These are phyloP conservation scores for Rutidosis leptorrhynchoides DNA, from an alignment of 129 eudicot species.

Conservation along the genomic window DNA sequence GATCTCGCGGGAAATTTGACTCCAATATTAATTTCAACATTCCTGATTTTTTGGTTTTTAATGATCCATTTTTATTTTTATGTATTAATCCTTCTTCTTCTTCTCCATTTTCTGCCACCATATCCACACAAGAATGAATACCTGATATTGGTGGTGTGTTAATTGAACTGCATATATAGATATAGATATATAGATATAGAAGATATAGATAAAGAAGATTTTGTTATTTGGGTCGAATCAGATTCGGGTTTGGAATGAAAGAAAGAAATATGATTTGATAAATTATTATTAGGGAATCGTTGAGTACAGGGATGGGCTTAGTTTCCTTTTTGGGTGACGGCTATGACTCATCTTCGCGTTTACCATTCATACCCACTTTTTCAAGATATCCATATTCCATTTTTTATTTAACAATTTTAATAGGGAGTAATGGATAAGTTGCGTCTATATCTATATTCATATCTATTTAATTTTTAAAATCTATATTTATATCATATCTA, in stretches of 20 bases:
- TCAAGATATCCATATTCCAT: not conserved
- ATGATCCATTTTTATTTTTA: not conserved
- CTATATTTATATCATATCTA: too few species aligned
- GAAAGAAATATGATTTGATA: not conserved
- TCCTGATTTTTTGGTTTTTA: slow-evolving; percentile 12
- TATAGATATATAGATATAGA: too few species aligned
- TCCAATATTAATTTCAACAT: slow-evolving; percentile 32
- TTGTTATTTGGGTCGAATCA: not conserved
- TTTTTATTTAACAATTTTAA: too few species aligned
- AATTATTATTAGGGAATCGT: not conserved
- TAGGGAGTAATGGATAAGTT: too few species aligned
- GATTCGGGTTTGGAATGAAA: not conserved
- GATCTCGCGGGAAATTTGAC: slow-evolving; percentile 77
- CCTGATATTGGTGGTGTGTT: not conserved
- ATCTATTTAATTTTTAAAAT: too few species aligned
- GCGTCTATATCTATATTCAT: too few species aligned
- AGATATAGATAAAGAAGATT: not conserved
- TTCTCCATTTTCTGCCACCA: slow-evolving; percentile 51
- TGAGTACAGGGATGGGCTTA: not conserved
- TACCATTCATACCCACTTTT: not conserved
- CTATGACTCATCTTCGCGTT: not conserved
- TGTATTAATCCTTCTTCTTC: slow-evolving; percentile 21
- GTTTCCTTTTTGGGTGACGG: not conserved
- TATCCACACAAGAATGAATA: slow-evolving; percentile 13
- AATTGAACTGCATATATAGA: not conserved